Conservation (phyloP, 495 filamentous ascomycete species). For the Tuber brumale region DNA sequence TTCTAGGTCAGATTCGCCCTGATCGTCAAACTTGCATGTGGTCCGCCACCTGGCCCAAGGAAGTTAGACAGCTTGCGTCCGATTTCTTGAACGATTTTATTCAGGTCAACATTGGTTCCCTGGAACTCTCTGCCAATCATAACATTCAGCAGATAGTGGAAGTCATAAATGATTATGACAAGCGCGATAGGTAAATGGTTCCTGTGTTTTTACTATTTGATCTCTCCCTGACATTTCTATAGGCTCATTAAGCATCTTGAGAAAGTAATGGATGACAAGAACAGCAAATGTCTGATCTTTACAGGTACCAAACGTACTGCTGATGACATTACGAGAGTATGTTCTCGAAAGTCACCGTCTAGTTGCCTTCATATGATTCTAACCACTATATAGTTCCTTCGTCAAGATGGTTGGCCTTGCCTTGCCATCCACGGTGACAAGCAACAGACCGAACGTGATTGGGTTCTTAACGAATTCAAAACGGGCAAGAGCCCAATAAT, state of each 20-base stretch:
- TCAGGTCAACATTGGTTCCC: conserved; percentile 97
- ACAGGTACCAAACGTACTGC: conserved; percentile 97
- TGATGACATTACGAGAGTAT: conserved; percentile 82
- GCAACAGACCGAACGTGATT: conserved; percentile 98
- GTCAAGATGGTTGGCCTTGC: conserved; percentile 97
- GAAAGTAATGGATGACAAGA: conserved; percentile 92
- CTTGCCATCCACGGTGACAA: conserved; percentile 99
- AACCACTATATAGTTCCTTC: conserved; percentile 58
- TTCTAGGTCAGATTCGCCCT: conserved; percentile 92
- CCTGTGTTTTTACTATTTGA: neutral
- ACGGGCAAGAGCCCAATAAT: conserved; percentile 91
- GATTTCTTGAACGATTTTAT: conserved; percentile 96
- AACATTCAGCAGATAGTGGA: conserved; percentile 97
- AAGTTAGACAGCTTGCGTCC: conserved; percentile 88
- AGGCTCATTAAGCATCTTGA: conserved; percentile 96
- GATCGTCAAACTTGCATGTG: conserved; percentile 99
- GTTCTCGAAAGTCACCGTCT: neutral
- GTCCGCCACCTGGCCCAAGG: conserved; percentile 99
- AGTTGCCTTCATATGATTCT: conserved; percentile 9
- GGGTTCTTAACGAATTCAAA: conserved; percentile 99
- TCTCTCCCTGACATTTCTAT: conserved; percentile 67
- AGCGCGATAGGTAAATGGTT: conserved; percentile 61
- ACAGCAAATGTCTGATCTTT: conserved; percentile 92
- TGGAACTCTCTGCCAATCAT: conserved; percentile 95
- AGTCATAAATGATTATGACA: conserved; percentile 91